Base-by-base conservation (phyloP, 2,329 filamentous ascomycete species). In the Ceratocystis cubensis region DNA sequence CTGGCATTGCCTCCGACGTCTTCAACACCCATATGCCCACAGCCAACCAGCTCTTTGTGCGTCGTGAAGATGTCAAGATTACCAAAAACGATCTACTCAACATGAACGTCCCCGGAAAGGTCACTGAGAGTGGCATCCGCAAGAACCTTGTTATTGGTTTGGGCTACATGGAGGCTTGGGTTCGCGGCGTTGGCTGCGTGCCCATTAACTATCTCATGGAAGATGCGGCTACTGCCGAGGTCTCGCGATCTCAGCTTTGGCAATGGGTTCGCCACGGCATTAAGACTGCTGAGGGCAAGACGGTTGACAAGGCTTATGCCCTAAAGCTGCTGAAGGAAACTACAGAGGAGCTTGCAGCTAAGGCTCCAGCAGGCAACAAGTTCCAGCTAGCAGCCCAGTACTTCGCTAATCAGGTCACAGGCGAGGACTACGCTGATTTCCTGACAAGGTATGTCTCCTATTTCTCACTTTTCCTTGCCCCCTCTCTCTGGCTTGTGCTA, bases 1-100 rank as follows among this genome's bases (percentile, higher is more conserved):
- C 94, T 3, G 72, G 82, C 68, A 96, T 97, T 72, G 93, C 94
- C 25, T 85, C 85, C 50, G 93, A 96, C 61, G 83, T 97, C 73
- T 99, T 99, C 84, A 96, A 97, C 84, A 87, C 92, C 80, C 80
- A 97, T 81, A 99, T 99, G 94, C 94, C 94, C 8, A 96, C 93
- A 2, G 92, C 94, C 61, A 99, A 99, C 81, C 94, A 99, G 79
- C 85, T 96, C 73, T 94, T 93, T 76, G 80, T 91, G 69, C 89
- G 92, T 70, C 87, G 92, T 69, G 91, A 96, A 77, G 93, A 97
- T 61, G 91, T 96, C 68, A 79, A 84, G 73, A 87, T 99, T 73
- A 87, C 87, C 61, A 87, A 86, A 73, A 95, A 94, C 73, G 94
- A 97, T 74, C 83, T 99, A 65, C 84, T 97, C 68, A 97, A 97